Evolutionary conservation across 495 filamentous ascomycete species (phyloP), one percentile per base, ranked within the genome.

Genomic region (Cetradonia linearis): DNA sequence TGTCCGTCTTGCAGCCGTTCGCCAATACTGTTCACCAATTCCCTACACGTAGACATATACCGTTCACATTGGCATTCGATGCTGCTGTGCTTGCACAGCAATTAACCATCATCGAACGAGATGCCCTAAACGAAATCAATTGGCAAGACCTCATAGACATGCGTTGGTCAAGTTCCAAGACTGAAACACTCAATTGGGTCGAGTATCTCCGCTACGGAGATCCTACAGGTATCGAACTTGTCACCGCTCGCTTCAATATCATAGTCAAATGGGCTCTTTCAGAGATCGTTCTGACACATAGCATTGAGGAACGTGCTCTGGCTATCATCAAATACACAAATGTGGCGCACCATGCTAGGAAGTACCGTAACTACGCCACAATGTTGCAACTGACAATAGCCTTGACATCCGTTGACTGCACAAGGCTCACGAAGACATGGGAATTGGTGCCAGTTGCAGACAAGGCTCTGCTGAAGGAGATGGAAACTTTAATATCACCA

Each of bases 131-230:
- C 64, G 94, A 97, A 67, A 86, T 99, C 56, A 91, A 96, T 72
- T 99, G 94, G 94, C 90, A 86, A 68, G 94, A 99, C 68, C 77
- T 99, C 50, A 90, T 99, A 56, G 89, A 96, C 34, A 87, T 99
- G 80, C 83, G 82, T 59, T 96, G 91, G 91, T 89, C 85, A 64
- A 88, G 82, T 57, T 84, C 88, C 56, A 80, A 84, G 18, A 78
- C 84, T 20, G 68, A 70, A 47, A 76, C 78, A 11, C 77, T 80
- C 36, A 82, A 84, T 63, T 99, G 94, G 94, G 89, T 95, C n/a
- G 85, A 93, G 53, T 96, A 93, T 68, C 80, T 99, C 14, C 81
- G 83, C 33, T 80, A 83, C n/a, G 82, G 85, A 18, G 84, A 94
- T 61, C 86, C 86, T 28, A 86, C 83, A 38, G 93, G 93, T 25